Percentiles rank a stretch among this genome's conserved stretches.
Conservation (phyloP, 208 protist genomes). For the Trypanosoma scelopori region DNA sequence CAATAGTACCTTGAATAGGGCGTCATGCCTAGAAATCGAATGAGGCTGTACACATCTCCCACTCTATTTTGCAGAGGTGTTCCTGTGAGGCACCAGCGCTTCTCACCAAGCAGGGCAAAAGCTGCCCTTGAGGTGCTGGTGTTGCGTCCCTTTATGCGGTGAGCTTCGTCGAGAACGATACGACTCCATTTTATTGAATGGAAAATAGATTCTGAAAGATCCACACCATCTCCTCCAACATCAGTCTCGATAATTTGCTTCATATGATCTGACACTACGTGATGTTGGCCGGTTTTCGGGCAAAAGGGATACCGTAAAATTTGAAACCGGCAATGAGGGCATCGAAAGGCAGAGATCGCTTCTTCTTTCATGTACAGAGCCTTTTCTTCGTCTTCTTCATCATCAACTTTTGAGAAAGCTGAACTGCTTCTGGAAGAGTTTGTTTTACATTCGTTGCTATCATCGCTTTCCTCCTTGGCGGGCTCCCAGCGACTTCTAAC, state of each 20-base stretch:
- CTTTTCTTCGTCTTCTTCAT: constrained; percentile 36
- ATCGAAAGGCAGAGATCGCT: constrained; percentile 50
- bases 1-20: constrained; percentile 91
- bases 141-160: constrained; percentile 90
- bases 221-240: constrained; percentile 71
- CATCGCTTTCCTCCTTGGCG: constrained; percentile 27
- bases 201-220: constrained; percentile 67
- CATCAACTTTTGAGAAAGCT: not conserved
- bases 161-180: constrained; percentile 93
- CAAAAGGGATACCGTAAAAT: constrained; percentile 82
- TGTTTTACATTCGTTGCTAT: constrained; percentile 25
- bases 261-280: constrained; percentile 64
- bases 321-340: constrained; percentile 73
- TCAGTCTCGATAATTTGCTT: constrained; percentile 74
- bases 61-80: constrained; percentile 98
- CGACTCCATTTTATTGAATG: constrained; percentile 85
- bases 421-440: constrained; percentile 21
- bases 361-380: constrained; percentile 33
- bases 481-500: constrained; percentile 83
- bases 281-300: constrained; percentile 84
- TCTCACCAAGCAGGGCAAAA: constrained; percentile 75
- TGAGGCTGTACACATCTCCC: constrained; percentile 95
- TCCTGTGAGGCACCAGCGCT: constrained; percentile 93
- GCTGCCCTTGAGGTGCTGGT: constrained; percentile 85
- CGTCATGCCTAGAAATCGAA: constrained; percentile 93